Evolutionary conservation across 2,329 filamentous ascomycete genomes (phyloP), one percentile per base, ranked within the genome.

Genomic region (Paracoccidioides lutzii): DNA sequence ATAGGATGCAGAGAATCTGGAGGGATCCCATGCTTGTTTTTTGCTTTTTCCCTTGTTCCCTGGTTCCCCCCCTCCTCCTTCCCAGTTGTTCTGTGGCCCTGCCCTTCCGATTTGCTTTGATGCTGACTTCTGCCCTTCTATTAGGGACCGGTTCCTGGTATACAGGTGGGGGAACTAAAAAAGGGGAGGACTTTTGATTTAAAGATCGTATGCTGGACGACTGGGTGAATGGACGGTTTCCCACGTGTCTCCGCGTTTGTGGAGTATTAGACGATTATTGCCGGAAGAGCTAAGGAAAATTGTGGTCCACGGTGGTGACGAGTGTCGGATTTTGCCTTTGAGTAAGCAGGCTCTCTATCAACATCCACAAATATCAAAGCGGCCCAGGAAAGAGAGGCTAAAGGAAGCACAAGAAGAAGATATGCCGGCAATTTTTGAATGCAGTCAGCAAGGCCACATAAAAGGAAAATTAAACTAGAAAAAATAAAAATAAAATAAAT

Each of bases 1-100:
- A 53, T 55, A 61, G 50, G 41, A 61, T 48, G 56, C 55, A 60
- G 52, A 61, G 54, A 45, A 54, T 52, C 32, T 60, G 58, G 22
- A 61, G 55, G 43, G 55, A 43, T 41, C 57, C 58, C 59, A 61
- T 61, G 14, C 22, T 49, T 22, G 2, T 22, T 1, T 22, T 22
- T 22, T 22, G 22, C 22, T 37, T 49, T 53, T n/a, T 53, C 15
- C 6, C 35, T 6, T 8, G 15, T 9, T 38, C 14, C 28, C 44
- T 33, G 15, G 12, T 9, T 2, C 6, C 30, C 22, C 32, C 28
- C 32, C 12, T 5, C 38, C 15, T 6, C 35, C n/a, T 12, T n/a
- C 22, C 2, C 22, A 8, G 44, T 10, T 48, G 44, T 43, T 10
- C 15, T 41, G 15, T n/a, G 35, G 30, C 8, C 22, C 33, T 38